Conservation (phyloP, 352 stramenopile genomes). For the Phytophthora kernoviae region DNA sequence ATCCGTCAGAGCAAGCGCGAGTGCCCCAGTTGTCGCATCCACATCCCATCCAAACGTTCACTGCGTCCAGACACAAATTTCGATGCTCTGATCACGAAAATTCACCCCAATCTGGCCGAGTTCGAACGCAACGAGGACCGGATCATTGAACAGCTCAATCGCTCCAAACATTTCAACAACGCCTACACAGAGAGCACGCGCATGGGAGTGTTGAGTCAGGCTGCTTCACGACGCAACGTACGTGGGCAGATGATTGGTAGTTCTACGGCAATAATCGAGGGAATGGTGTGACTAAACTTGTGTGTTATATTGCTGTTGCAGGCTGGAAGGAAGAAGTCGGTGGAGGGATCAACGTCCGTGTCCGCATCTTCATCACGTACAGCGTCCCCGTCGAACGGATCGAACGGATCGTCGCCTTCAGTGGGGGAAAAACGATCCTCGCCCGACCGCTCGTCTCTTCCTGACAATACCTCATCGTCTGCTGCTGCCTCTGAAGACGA, state of each 20-base stretch:
- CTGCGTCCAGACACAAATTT: slow-evolving; percentile 87
- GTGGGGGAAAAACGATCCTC: slow-evolving; percentile 41
- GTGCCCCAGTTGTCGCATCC: slow-evolving; percentile 89
- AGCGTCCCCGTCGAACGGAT: slow-evolving; percentile 32
- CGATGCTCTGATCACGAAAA: slow-evolving; percentile 83
- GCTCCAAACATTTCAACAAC: slow-evolving; percentile 84
- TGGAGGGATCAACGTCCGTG: not conserved
- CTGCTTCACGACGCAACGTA: slow-evolving; percentile 60
- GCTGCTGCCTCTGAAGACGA: slow-evolving; percentile 23
- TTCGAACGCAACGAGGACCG: slow-evolving; percentile 82
- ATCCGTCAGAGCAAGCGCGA: slow-evolving; percentile 86
- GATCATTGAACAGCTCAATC: slow-evolving; percentile 83
- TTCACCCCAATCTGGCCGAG: slow-evolving; percentile 85
- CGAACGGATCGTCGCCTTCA: slow-evolving; percentile 13
- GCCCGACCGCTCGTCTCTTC: slow-evolving; percentile 6
- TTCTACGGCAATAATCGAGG: not conserved
- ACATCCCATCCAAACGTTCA: slow-evolving; percentile 88
- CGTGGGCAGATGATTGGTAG: not conserved
- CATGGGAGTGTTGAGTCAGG: slow-evolving; percentile 73
- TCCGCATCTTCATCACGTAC: slow-evolving; percentile 25
- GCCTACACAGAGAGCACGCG: slow-evolving; percentile 75
- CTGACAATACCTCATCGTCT: slow-evolving; percentile 13
- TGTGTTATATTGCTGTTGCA: slow-evolving; percentile 4
- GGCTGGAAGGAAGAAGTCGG: slow-evolving; percentile 29
- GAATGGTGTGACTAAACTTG: not conserved